Percentiles rank a stretch among this genome's conserved stretches.
Conservation (phyloP, 768 basidiomycete genomes). For the Lyophyllum semitale region DNA sequence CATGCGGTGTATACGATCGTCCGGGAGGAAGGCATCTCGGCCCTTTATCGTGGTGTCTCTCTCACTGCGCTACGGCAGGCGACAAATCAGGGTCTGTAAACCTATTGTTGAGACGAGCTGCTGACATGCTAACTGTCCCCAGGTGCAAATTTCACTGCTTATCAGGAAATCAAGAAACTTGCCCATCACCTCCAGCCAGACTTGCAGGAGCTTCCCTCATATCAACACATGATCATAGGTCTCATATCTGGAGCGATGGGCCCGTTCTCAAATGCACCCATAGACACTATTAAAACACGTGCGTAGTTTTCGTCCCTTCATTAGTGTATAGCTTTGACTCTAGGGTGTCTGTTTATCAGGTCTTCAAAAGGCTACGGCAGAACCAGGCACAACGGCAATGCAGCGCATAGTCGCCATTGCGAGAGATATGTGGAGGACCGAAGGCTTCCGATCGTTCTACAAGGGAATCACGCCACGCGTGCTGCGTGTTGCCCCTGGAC, state of each 20-base stretch:
- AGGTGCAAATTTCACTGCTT: constrained; percentile 97
- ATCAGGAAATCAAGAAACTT: constrained; percentile 92
- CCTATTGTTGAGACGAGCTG: background rate
- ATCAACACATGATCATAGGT: constrained; percentile 95
- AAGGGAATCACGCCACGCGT: constrained; percentile 98
- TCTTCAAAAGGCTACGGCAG: constrained; percentile 80
- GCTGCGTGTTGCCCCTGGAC: constrained; percentile 93
- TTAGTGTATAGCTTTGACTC: background rate
- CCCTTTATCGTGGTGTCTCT: constrained; percentile 91
- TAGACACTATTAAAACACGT: constrained; percentile 96
- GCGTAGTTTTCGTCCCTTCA: constrained; percentile 27
- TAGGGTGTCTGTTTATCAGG: constrained; percentile 41
- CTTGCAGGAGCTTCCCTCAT: constrained; percentile 79
- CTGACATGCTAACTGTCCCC: background rate
- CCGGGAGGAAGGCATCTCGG: constrained; percentile 82
- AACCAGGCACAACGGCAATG: constrained; percentile 74
- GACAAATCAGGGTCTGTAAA: constrained; percentile 83
- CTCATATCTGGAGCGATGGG: constrained; percentile 97
- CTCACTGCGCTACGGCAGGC: constrained; percentile 95
- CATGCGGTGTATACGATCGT: constrained; percentile 96
- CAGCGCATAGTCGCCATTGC: constrained; percentile 81
- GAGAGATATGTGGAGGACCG: constrained; percentile 89
- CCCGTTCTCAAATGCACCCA: constrained; percentile 96
- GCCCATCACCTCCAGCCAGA: constrained; percentile 80
- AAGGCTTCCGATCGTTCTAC: constrained; percentile 91